Conservation (phyloP, 164 flowering plant species). For the Sextonia rubra region DNA sequence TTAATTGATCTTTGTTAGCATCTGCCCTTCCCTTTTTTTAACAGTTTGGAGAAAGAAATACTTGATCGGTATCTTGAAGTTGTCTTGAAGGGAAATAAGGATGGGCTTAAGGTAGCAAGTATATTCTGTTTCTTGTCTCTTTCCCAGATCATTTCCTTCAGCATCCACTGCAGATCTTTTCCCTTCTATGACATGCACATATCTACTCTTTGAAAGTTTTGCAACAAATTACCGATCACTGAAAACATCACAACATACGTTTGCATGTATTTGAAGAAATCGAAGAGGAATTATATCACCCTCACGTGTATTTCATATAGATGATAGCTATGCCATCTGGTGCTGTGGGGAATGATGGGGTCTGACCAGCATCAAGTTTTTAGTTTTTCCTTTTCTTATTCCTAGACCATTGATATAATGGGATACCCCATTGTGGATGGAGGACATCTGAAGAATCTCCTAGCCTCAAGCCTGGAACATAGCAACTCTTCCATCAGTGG, state of each 20-base stretch:
- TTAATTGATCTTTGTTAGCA: neutral
- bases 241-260: neutral
- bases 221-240: neutral
- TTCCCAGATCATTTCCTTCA: neutral
- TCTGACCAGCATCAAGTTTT: neutral
- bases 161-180: neutral
- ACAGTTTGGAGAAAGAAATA: conserved; percentile 94
- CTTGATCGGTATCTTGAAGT: conserved; percentile 87
- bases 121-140: neutral
- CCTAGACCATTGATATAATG: neutral
- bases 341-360: neutral
- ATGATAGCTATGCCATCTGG: neutral
- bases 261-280: neutral
- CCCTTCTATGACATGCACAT: neutral
- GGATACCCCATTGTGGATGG: neutral
- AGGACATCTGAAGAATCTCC: neutral
- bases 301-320: neutral
- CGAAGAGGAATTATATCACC: neutral
- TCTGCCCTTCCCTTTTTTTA: conserved; percentile 1
- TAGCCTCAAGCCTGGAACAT: neutral
- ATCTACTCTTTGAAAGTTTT: neutral
- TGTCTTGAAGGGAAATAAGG: conserved; percentile 93
- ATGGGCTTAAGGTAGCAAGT: conserved; percentile 77
- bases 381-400: neutral
- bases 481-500: neutral